A percentile compares a stretch with the other conserved stretches of the same genome.
Evolutionary conservation across 495 filamentous ascomycete genomes (phyloP).

Genomic region (Aspergillus sclerotiicarbonarius): DNA sequence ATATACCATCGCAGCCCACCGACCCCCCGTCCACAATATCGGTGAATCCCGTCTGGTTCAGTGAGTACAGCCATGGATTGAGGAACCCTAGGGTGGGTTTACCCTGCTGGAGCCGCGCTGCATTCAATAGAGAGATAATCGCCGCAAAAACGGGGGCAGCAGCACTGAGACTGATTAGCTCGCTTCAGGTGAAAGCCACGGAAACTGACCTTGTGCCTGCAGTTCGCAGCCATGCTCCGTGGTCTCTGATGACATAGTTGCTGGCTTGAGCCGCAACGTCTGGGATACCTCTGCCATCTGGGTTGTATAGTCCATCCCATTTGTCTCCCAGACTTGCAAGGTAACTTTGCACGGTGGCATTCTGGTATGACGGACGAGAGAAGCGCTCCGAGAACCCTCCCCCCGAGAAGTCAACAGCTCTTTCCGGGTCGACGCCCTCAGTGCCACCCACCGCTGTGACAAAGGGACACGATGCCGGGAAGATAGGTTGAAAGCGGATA

Average conservation of each 20-base stretch:
- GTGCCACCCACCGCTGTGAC: slow-evolving; percentile 78
- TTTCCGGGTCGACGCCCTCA: slow-evolving; percentile 49
- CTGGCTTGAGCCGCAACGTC: slow-evolving; percentile 62
- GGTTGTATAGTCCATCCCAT: slow-evolving; percentile 54
- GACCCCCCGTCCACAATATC: slow-evolving; percentile 58
- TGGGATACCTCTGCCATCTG: slow-evolving; percentile 65
- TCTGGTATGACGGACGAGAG: slow-evolving; percentile 61
- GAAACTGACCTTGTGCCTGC: slow-evolving; percentile 44
- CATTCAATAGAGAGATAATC: slow-evolving; percentile 57
- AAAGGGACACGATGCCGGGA: slow-evolving; percentile 78
- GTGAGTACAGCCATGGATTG: slow-evolving; percentile 63
- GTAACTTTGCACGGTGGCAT: slow-evolving; percentile 54
- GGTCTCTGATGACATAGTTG: slow-evolving; percentile 40
- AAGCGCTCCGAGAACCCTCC: slow-evolving; percentile 77
- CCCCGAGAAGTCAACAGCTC: slow-evolving; percentile 55
- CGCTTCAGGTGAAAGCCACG: neutral
- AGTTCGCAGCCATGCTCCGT: slow-evolving; percentile 31
- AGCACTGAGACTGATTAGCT: slow-evolving; percentile 28
- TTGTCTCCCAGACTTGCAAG: slow-evolving; percentile 37
- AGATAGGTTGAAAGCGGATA: slow-evolving; percentile 62
- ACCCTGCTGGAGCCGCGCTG: slow-evolving; percentile 48
- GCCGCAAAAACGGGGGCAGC: slow-evolving; percentile 53
- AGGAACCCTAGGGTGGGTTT: slow-evolving; percentile 57
- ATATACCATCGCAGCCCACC: slow-evolving; percentile 47
- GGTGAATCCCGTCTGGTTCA: slow-evolving; percentile 45